A percentile compares a stretch with the other conserved stretches of the same genome.
These are phyloP conservation scores for Thalassiosira exigua DNA, from an alignment of 352 stramenopile genomes.

Conservation along the genomic window DNA sequence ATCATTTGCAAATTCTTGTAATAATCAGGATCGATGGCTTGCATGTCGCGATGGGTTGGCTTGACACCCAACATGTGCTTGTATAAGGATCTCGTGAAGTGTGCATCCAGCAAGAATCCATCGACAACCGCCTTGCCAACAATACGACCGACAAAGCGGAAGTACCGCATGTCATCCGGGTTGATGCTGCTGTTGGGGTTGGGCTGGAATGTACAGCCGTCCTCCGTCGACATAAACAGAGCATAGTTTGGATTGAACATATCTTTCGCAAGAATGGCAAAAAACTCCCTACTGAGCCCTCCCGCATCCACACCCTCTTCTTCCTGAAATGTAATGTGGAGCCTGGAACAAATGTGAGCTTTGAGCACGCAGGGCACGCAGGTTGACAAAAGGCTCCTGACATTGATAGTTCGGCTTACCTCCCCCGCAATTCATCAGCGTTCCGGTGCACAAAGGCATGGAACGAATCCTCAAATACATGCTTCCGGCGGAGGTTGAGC, in stretches of 20 bases:
- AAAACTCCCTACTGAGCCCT: slow-evolving; percentile 97
- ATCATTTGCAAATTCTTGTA: slow-evolving; percentile 91
- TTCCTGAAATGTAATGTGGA: slow-evolving; percentile 97
- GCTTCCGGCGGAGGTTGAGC: slow-evolving; percentile 90
- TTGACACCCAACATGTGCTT: slow-evolving; percentile 98
- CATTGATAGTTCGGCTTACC: too few relatives aligned
- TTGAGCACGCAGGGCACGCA: too few relatives aligned
- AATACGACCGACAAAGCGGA: slow-evolving; percentile 93
- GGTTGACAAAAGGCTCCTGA: too few relatives aligned
- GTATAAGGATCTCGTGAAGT: slow-evolving; percentile 99
- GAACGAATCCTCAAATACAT: slow-evolving; percentile 99
- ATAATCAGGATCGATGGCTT: slow-evolving; percentile 95
- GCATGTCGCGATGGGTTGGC: slow-evolving; percentile 96
- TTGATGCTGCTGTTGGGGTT: slow-evolving; percentile 99
- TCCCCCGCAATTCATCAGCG: slow-evolving; percentile 95
- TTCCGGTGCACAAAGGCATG: slow-evolving; percentile 96
- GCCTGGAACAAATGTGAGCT: too few relatives aligned
- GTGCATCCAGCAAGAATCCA: slow-evolving; percentile 97
- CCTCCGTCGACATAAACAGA: slow-evolving; percentile 97
- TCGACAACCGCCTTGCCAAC: slow-evolving; percentile 99
- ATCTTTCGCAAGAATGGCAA: slow-evolving; percentile 98
- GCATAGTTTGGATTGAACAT: slow-evolving; percentile 99
- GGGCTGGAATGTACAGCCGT: slow-evolving; percentile 98
- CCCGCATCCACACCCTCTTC: slow-evolving; percentile 99
- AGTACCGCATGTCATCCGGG: slow-evolving; percentile 98